Conservation (phyloP, 768 basidiomycete genomes). For the Sarcodon aspratus region DNA sequence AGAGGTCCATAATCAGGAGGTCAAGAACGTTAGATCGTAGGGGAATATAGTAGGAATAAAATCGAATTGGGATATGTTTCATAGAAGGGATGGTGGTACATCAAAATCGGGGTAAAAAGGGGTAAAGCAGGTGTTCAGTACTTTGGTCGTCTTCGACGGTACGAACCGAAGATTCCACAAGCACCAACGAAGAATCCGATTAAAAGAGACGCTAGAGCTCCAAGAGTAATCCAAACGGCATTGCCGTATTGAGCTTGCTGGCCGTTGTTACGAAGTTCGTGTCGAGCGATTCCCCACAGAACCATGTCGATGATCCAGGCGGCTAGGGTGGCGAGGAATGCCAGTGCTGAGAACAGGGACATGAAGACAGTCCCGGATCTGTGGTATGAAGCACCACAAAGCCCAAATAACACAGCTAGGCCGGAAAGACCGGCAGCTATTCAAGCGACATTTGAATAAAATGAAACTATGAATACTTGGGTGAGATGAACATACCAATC, state of each 20-base stretch:
- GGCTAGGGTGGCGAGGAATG: conserved; percentile 54
- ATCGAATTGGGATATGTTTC: no score
- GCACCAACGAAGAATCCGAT: conserved; percentile 55
- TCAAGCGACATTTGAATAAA: conserved; percentile 1
- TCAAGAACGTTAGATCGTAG: no score
- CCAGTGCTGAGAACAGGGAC: conserved; percentile 56
- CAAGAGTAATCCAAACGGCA: conserved; percentile 76
- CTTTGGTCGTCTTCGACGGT: conserved; percentile 27
- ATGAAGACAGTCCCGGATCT: conserved; percentile 70
- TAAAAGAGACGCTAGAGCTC: conserved; percentile 54
- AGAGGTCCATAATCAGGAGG: no score
- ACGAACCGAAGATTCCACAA: conserved; percentile 59
- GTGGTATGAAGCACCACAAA: conserved; percentile 53
- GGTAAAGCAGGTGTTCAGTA: conserved; percentile 10
- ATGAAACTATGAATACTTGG: conserved; percentile 1
- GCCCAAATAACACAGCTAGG: conserved; percentile 53
- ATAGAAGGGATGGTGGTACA: no score
- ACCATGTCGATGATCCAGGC: conserved; percentile 72
- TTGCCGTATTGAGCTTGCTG: conserved; percentile 54
- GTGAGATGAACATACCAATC: conserved; percentile 37
- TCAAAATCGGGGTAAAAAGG: no score
- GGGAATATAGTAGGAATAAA: no score
- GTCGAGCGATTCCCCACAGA: conserved; percentile 62
- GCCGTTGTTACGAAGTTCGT: conserved; percentile 39
- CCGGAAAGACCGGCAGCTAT: conserved; percentile 55